A percentile compares a stretch with the other conserved stretches of the same genome.
Evolutionary conservation across 345 rosid species (phyloP).

Genomic region (Xanthoceras sorbifolium): DNA sequence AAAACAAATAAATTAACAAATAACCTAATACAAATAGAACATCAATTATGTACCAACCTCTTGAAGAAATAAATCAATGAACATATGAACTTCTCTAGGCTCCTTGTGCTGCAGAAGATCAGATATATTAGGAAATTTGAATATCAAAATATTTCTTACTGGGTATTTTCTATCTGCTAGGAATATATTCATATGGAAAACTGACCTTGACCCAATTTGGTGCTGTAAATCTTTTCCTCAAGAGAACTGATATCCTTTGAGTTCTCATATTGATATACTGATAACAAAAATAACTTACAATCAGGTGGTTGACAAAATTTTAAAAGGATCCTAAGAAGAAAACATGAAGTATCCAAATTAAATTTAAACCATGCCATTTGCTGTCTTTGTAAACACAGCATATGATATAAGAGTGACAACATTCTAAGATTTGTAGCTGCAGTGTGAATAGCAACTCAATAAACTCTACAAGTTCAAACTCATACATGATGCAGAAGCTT

Average conservation of each 20-base stretch:
- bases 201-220: slow-evolving; percentile 98
- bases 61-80: slow-evolving; percentile 85
- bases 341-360: not conserved
- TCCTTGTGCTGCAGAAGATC: slow-evolving; percentile 86
- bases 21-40: not conserved
- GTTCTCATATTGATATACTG: slow-evolving; percentile 87
- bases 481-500: slow-evolving; percentile 86
- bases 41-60: slow-evolving; percentile 58
- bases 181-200: slow-evolving; percentile 18
- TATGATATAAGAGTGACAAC: not conserved
- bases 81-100: slow-evolving; percentile 99
- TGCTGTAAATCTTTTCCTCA: slow-evolving; percentile 90
- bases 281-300: slow-evolving; percentile 21
- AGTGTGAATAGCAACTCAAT: not conserved
- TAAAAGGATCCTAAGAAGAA: not conserved
- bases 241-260: slow-evolving; percentile 75
- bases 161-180: slow-evolving; percentile 7
- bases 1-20: not conserved
- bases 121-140: slow-evolving; percentile 26
- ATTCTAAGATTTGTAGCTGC: not conserved
- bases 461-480: slow-evolving; percentile 15
- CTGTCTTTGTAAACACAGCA: not conserved
- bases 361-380: not conserved
- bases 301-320: slow-evolving; percentile 24
- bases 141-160: slow-evolving; percentile 12